Conservation (phyloP, 2,329 filamentous ascomycete genomes). For the Leptographium wingfieldii region DNA sequence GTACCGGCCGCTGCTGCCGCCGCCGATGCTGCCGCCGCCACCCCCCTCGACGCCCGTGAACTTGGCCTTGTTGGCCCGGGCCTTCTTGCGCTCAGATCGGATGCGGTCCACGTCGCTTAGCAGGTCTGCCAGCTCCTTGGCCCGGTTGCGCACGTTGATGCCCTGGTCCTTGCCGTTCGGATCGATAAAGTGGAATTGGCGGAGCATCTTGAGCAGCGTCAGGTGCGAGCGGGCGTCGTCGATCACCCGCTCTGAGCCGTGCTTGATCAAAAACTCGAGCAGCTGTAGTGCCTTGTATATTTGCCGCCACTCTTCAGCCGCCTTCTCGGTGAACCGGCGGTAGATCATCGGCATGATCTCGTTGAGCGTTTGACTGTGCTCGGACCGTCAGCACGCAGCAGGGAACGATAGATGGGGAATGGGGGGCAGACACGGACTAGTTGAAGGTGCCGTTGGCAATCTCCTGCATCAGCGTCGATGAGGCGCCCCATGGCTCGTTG, state of each 20-base stretch:
- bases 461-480: conserved; percentile 83
- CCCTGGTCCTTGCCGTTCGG: conserved; percentile 96
- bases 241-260: conserved; percentile 92
- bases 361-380: conserved; percentile 73
- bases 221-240: conserved; percentile 94
- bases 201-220: conserved; percentile 92
- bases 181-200: conserved; percentile 96
- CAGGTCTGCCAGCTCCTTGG: conserved; percentile 92
- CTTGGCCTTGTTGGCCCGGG: conserved; percentile 79
- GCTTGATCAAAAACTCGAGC: conserved; percentile 90
- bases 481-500: conserved; percentile 93
- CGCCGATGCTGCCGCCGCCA: conserved; percentile 36
- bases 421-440: conserved; percentile 53
- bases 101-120: conserved; percentile 85
- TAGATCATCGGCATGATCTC: conserved; percentile 99
- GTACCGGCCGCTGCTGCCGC: conserved; percentile 47
- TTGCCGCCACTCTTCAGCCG: conserved; percentile 96
- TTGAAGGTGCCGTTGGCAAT: conserved; percentile 97
- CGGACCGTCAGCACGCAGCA: conserved; percentile 8
- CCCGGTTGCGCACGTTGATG: conserved; percentile 90
- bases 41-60: conserved; percentile 86
- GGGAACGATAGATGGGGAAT: not conserved
- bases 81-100: conserved; percentile 74
- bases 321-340: conserved; percentile 95
- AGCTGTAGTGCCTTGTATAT: conserved; percentile 98